Base-by-base conservation (phyloP, 345 rosid species). In the Raphanus sativus region DNA sequence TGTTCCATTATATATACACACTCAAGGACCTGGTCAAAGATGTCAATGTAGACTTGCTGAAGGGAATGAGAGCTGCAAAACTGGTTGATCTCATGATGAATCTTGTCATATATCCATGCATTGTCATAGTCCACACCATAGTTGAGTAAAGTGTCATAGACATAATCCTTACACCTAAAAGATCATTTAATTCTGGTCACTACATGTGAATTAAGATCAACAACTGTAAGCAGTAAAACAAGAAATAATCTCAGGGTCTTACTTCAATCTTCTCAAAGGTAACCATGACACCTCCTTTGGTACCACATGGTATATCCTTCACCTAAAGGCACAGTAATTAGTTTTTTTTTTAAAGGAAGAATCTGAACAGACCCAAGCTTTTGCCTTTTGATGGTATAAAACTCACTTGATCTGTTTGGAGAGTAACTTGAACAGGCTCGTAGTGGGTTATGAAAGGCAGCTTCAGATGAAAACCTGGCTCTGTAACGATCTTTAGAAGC, bases 71-170 rank as follows among this genome's bases (percentile, higher is more conserved):
- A 90, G 85, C 97, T 91, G 81, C 97, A 91, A 83, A 91, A 91
- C 85, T 94, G 98, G 84, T 94, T 94, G 86, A 94, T 94, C 87
- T 94, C 96, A 80, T 94, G 98, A 74, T 94, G 98, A 77, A 91
- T 94, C 88, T 91, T 94, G 86, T 94, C 96, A 71, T 94, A 94
- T 75, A 94, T 91, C 98, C 97, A 94, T 5, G 94, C 91, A 81
- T 94, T 75, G 73, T 94, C 98, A 42, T 94, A 94, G 17, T 89
- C 75, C 80, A 94, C 91, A 5, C 94, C 98, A 74, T 91, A 94
- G 80, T 91, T 89, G 29, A 86, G 83, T 81, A 94, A 80, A 25
- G 92, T 94, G 13, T 91, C 97, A 15, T 83, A 87, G 50, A 94
- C 97, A 74, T 75, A 87, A n/a, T 91, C 94, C 81, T 94, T 91